Base-by-base conservation (phyloP, 192 early-diverging fungal genomes). In the Podila clonocystis region DNA sequence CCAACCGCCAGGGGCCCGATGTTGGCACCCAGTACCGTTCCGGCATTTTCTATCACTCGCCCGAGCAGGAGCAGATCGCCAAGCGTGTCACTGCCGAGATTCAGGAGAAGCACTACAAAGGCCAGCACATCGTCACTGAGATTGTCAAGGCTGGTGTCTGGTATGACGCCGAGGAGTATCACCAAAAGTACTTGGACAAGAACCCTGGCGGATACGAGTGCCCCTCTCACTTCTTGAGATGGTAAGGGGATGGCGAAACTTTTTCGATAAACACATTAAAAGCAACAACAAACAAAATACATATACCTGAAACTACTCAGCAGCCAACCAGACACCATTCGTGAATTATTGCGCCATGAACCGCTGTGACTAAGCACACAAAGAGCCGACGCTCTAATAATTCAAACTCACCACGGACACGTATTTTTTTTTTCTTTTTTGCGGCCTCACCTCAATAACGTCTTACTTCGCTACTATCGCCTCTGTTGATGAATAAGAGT, bases 11-110 rank as follows among this genome's bases (percentile, higher is more conserved):
- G 70, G 97, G 97, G 5, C 86, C 85, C 38, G 96, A 98, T 73
- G 50, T 75, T 28, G 97, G 97, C 20, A 89, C 93, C 17, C 97
- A 98, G 82, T 89, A 98, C 86, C 87, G 97, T 17, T 93, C 91
- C 5, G 94, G 89, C 15, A 95, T 98, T 69, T 95, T 95, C 72
- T 95, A 93, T 78, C 93, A 96, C 84, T 87, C 82, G 34, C 84
- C 84, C 12, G 89, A 93, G 67, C 97, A 98, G 73, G 88, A 90
- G 73, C 31, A 73, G 52, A 83, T 88, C 19, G 97, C 97, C 12
- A 89, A 96, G 74, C 70, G 84, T n/a, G 91, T 92, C 65, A 94
- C 91, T 68, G 83, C 74, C 0, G 82, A 91, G 62, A 78, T 89
- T 12, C 93, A 94, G 77, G 82, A 91, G 68, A 82, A 87, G 62